Evolutionary conservation across 306 rosid species (phyloP).

Genomic region (Prinsepia uniflora): DNA sequence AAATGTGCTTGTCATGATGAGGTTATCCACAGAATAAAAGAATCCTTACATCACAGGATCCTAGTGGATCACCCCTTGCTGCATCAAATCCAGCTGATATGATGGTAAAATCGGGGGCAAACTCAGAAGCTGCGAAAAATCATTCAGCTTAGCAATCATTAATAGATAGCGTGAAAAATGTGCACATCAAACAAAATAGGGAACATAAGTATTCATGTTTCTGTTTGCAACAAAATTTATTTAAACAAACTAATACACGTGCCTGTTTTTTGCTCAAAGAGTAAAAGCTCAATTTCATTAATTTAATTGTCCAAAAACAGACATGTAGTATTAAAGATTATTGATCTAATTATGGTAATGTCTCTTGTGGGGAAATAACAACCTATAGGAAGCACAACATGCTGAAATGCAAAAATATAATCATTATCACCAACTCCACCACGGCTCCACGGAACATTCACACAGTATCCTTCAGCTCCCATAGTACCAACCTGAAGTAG

Average conservation of each 20-base stretch:
- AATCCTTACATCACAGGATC: constrained; percentile 85
- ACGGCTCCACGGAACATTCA: constrained; percentile 91
- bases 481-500: constrained; percentile 71
- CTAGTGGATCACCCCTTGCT: constrained; percentile 97
- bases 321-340: not conserved
- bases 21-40: constrained; percentile 4
- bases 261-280: not conserved
- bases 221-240: not conserved
- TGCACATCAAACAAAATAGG: not conserved
- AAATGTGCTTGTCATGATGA: constrained; percentile 4
- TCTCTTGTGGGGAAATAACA: constrained; percentile 21
- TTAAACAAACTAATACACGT: too few relatives aligned
- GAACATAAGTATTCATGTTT: not conserved
- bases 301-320: not conserved
- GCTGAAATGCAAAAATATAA: constrained; percentile 82
- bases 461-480: constrained; percentile 98
- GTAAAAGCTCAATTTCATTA: not conserved
- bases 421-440: constrained; percentile 93
- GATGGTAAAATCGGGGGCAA: constrained; percentile 84
- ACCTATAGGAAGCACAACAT: constrained; percentile 94
- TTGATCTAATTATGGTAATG: not conserved
- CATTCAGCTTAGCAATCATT: constrained; percentile 21
- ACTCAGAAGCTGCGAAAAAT: constrained; percentile 70
- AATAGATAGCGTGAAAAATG: constrained; percentile 2
- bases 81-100: constrained; percentile 99